Evolutionary conservation across 208 protist genomes (phyloP), one percentile per base, ranked within the genome.

Genomic region (Angomonas desouzai): DNA sequence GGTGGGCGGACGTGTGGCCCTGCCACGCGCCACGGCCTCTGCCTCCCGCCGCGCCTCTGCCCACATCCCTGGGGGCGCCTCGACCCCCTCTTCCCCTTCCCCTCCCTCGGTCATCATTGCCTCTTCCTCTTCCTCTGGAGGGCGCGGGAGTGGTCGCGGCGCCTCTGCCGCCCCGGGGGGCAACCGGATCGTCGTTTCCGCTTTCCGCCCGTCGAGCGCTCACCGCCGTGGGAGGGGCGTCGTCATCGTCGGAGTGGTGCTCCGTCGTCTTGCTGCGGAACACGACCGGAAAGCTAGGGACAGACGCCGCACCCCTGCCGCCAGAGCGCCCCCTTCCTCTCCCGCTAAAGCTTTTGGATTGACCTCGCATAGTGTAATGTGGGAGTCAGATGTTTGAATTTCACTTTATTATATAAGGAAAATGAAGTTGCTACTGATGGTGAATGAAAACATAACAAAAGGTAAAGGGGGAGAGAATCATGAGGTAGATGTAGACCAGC

Each of bases 221-320:
- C 29, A 79, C 69, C 2, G 66, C 69, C 11, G 62, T 63, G 16
- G 77, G 77, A 29, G 77, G 68, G 9, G 77, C 66, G n/a, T 83
- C 77, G 34, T 83, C 76, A 45, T 36, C 64, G 33, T 30, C 33
- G 62, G 34, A 32, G 28, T 18, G 30, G 48, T 3, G 0, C 2
- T 18, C 32, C 3, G 59, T 13, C 6, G 49, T 27, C 36, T 25
- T 43, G 16, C 32, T 70, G 30, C 74, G 59, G 16, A 62, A 64
- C 23, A 79, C 48, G 4, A 79, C 74, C 3, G 74, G 74, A 28
- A 79, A 79, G 23, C 67, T 53, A 1, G 74, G 68, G 0, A 74
- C 59, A 33, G 47, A 32, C 25, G 61, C 62, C 33, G 67, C 33
- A 18, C 36, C 4, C 23, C 23, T 57, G 18, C 75, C 64, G 34